These are phyloP conservation scores for Sorghum bicolor DNA, from an alignment of 176 grass and related monocot genomes.

Conservation along the genomic window Sorghum_bicolor_NCBIv3 NC_012871.2:7124501-7125000, in stretches of 20 bases:
- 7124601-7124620: constrained; percentile 60
- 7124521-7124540: not conserved
- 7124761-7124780: not conserved
- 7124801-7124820: not conserved
- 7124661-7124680: constrained; percentile 95
- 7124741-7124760: not conserved
- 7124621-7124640: constrained; percentile 84
- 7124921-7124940: not conserved
- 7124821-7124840: not conserved
- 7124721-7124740: constrained; percentile 31
- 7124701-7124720: constrained; percentile 83
- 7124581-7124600: constrained; percentile 80
- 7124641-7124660: constrained; percentile 92
- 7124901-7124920: not conserved
- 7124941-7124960: not conserved
- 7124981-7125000: not conserved
- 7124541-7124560: constrained; percentile 96
- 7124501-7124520: constrained; percentile 3
- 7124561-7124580: constrained; percentile 82
- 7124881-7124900: not conserved
- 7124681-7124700: constrained; percentile 97
- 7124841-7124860: not conserved
- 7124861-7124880: not conserved
- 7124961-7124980: constrained; percentile 11
- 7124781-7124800: not conserved